Base-by-base conservation (phyloP, 768 basidiomycete genomes). In the Naematelia encephala region DNA sequence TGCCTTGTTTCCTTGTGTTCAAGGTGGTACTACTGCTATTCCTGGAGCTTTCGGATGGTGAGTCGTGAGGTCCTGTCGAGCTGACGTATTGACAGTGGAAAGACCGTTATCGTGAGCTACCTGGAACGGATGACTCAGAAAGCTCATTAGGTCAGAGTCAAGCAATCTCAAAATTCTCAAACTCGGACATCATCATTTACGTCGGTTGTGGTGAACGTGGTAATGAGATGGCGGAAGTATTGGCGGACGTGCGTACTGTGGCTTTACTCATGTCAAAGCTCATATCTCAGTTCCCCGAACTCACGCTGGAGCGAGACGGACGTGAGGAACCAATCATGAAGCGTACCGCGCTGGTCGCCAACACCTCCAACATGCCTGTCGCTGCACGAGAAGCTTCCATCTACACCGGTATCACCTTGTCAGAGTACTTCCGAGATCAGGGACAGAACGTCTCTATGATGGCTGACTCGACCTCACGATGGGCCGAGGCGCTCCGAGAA, bases 281-380 rank as follows among this genome's bases (percentile, higher is more conserved):
- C 69, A 53, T 28, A 27, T 47, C 34, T 25, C 57, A 77, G 68
- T 80, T 82, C 86, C 96, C 96, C 46, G 81, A 90, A 78, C 82
- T 99, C 27, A 90, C 88, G 1, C 89, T 97, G 87, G 91, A 96
- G 51, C 81, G 94, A 55, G 86, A 89, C 64, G 81, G 81, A 27
- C 90, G 91, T 51, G 86, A 93, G 83, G 96, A 99, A 78, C 96
- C 96, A 29, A 98, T 99, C 82, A 99, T 99, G 96, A 99, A 99
- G 80, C 93, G 96, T 60, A 99, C 96, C 0, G 91, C 93, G 13
- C 85, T 99, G 22, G 93, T 99, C 61, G 96, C 96, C 66, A 99
- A 99, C 78, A 99, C 96, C 2, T 99, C 96, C 50, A 98, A 98
- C 81, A 99, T 99, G 96, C 96, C 96, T 67, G 96, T 99, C 68